These are phyloP conservation scores for Grosmannia clavigera DNA, from an alignment of 2,329 filamentous ascomycete species.

Conservation along the genomic window DNA sequence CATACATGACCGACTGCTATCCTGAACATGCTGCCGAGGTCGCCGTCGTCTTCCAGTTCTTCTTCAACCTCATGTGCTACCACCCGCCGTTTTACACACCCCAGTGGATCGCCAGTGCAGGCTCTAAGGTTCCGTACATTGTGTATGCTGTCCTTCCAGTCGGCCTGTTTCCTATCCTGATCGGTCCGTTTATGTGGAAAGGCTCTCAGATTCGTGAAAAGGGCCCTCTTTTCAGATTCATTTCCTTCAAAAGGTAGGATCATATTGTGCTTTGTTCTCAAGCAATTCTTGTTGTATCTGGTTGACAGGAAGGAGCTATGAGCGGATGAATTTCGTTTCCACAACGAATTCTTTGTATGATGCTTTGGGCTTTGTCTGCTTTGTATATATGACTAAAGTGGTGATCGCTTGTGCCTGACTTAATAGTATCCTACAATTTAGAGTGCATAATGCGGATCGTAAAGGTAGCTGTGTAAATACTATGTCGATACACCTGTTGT, in stretches of 20 bases:
- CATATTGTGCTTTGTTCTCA: too few relatives aligned
- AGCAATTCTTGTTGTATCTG: too few relatives aligned
- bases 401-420: too few relatives aligned
- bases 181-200: slow-evolving; percentile 10
- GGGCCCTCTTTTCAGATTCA: neutral
- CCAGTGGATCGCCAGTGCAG: slow-evolving; percentile 7
- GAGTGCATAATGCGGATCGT: too few relatives aligned
- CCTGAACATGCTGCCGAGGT: slow-evolving; percentile 10
- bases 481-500: too few relatives aligned
- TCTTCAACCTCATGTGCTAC: slow-evolving; percentile 12
- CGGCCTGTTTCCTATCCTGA: slow-evolving; percentile 6
- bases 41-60: slow-evolving; percentile 12
- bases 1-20: slow-evolving; percentile 13
- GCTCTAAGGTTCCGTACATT: slow-evolving; percentile 9
- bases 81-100: slow-evolving; percentile 12
- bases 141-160: slow-evolving; percentile 9
- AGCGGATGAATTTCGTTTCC: too few relatives aligned
- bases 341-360: too few relatives aligned
- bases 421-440: too few relatives aligned
- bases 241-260: neutral
- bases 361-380: too few relatives aligned
- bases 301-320: too few relatives aligned
- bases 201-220: slow-evolving; percentile 8
- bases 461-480: too few relatives aligned
- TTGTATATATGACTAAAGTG: too few relatives aligned